A percentile compares a stretch with the other conserved stretches of the same genome.
These are phyloP conservation scores for Rutstroemia sydowiana DNA, from an alignment of 2,329 filamentous ascomycete species.

Conservation along the genomic window DNA sequence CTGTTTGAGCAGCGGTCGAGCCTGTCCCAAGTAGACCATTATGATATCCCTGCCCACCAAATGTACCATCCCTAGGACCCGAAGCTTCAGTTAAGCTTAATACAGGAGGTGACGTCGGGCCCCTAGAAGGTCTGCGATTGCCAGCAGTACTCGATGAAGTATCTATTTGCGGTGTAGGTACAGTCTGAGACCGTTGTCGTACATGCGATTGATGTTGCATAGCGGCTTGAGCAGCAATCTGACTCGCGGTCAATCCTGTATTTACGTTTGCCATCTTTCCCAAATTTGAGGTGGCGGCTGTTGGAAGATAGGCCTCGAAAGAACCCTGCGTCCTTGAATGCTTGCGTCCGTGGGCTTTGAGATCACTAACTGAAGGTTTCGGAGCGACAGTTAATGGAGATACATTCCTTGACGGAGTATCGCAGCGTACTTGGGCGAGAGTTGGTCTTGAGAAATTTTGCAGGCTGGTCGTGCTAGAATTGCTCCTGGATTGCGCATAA, in stretches of 20 bases:
- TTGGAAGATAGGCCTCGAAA: constrained; percentile 68
- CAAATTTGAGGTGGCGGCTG: constrained; percentile 36
- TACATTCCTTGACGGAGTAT: constrained; percentile 26
- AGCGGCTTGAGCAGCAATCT: constrained; percentile 74
- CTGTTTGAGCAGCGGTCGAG: constrained; percentile 60
- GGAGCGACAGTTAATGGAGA: constrained; percentile 39
- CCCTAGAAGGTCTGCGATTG: constrained; percentile 28
- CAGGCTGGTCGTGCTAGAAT: constrained; percentile 38
- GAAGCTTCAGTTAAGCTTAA: constrained; percentile 59
- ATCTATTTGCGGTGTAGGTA: constrained; percentile 44
- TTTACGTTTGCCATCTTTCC: constrained; percentile 28
- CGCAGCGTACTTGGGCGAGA: constrained; percentile 15
- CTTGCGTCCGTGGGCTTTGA: constrained; percentile 49
- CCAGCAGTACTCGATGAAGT: constrained; percentile 17
- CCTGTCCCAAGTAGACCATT: constrained; percentile 56
- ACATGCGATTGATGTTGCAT: constrained; percentile 51
- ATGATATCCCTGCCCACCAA: constrained; percentile 44
- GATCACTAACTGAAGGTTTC: constrained; percentile 28
- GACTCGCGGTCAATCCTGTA: constrained; percentile 52
- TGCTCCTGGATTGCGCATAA: constrained; percentile 42
- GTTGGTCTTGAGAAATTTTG: constrained; percentile 55
- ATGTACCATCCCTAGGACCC: constrained; percentile 49
- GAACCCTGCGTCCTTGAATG: constrained; percentile 68
- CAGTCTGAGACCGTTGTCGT: constrained; percentile 68
- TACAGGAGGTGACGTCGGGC: constrained; percentile 53